Conservation (phyloP, 2,329 filamentous ascomycete genomes). For the Alternaria sp. region DNA sequence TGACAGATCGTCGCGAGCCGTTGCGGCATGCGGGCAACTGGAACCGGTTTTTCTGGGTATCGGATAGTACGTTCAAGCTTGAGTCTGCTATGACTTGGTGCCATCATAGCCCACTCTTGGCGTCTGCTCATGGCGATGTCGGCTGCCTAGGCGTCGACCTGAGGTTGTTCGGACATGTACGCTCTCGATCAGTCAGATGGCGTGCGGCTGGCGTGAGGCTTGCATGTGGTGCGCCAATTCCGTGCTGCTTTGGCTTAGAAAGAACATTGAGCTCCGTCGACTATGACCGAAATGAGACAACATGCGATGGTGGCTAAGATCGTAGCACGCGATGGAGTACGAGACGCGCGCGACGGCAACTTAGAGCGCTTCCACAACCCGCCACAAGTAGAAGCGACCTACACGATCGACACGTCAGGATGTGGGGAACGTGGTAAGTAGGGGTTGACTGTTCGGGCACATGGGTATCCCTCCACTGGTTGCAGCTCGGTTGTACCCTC, state of each 20-base stretch:
- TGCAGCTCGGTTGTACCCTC: constrained; percentile 33
- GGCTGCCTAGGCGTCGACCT: constrained; percentile 10
- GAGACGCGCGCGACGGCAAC: constrained; percentile 27
- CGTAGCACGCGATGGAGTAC: constrained; percentile 21
- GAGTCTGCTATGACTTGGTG: constrained; percentile 2
- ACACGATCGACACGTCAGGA: constrained; percentile 40
- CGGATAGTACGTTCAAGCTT: constrained; percentile 18
- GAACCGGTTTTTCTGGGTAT: constrained; percentile 33
- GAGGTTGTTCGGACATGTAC: constrained; percentile 1
- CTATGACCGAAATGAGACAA: constrained; percentile 22
- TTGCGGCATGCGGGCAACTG: constrained; percentile 37
- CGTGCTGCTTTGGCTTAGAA: constrained; percentile 12
- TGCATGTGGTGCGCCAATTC: constrained; percentile 31
- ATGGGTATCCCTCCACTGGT: constrained; percentile 28
- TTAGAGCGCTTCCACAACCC: constrained; percentile 23
- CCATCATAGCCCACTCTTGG: constrained; percentile 5
- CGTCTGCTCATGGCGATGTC: constrained; percentile 22
- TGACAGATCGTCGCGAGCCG: constrained; percentile 35
- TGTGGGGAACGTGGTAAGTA: constrained; percentile 42
- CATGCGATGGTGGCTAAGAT: constrained; percentile 30
- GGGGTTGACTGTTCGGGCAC: constrained; percentile 23
- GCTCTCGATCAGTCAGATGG: constrained; percentile 21
- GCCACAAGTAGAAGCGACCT: constrained; percentile 32
- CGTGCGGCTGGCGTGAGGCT: constrained; percentile 30
- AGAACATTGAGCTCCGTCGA: constrained; percentile 25